Evolutionary conservation across 1,284 basidiomycete genomes (phyloP).

Genomic region (Ceratobasidium sp.): DNA sequence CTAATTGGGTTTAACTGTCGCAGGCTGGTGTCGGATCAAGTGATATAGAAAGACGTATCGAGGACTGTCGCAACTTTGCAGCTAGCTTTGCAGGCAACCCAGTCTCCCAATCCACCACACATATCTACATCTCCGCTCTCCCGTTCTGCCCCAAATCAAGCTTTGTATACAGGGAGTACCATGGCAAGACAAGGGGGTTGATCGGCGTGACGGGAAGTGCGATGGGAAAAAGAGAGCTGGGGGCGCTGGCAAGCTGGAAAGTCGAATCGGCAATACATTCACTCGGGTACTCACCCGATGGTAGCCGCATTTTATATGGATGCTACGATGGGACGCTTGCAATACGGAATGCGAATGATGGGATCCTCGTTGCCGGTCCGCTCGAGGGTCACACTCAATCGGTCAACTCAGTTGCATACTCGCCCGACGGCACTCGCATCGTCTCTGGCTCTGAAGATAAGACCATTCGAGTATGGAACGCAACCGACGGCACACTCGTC

Average conservation of each 20-base stretch:
- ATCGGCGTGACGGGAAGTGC: too few species aligned
- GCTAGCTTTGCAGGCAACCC: not conserved
- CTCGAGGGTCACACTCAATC: not conserved
- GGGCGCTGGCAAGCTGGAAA: not conserved
- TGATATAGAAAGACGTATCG: not conserved
- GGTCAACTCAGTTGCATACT: not conserved
- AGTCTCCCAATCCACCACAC: not conserved
- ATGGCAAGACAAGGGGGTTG: too few species aligned
- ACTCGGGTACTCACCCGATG: conserved; percentile 5
- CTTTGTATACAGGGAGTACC: not conserved
- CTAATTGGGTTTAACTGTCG: not conserved
- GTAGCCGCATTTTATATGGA: not conserved
- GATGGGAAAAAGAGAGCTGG: not conserved
- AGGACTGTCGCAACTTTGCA: not conserved
- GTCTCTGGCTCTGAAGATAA: not conserved
- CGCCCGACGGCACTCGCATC: not conserved
- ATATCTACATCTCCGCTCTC: conserved; percentile 8
- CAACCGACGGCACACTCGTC: not conserved
- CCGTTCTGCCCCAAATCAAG: not conserved
- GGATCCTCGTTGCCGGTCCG: not conserved
- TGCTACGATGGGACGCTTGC: not conserved
- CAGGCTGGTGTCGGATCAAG: not conserved
- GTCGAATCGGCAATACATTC: not conserved
- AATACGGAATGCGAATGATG: not conserved
- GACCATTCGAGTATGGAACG: conserved; percentile 4